phyloP scores from a whole-genome alignment of 108 stramenopile species.

The Chaetoceros muelleri region DNA sequence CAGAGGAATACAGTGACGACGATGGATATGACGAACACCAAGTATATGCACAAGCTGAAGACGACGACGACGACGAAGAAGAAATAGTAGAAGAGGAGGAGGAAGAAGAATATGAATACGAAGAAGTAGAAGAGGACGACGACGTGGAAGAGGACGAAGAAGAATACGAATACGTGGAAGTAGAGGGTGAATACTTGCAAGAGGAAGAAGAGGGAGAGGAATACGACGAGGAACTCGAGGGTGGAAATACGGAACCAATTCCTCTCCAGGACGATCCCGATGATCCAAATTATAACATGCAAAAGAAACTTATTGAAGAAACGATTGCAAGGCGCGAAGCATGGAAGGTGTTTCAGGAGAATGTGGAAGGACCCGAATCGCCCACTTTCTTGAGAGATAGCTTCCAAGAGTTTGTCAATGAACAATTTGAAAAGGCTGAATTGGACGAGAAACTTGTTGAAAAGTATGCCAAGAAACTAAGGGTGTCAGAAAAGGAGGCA shows the following conservation, averaged over 20 bases:
- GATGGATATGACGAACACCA: not conserved
- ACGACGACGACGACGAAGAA: not conserved
- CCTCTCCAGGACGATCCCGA: constrained; percentile 25
- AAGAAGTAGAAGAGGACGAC: constrained; percentile 3
- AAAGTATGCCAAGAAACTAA: constrained; percentile 9
- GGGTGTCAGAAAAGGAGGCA: constrained; percentile 20
- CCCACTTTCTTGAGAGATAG: not conserved
- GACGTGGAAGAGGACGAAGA: constrained; percentile 4
- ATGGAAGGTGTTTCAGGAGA: not conserved
- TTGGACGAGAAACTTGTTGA: not conserved
- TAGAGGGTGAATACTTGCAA: no score
- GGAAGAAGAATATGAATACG: constrained; percentile 8
- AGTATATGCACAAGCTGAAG: not conserved
- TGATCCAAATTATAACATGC: constrained; percentile 27
- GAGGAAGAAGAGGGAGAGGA: constrained; percentile 8
- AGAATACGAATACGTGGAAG: constrained; percentile 10
- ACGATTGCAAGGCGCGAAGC: constrained; percentile 6
- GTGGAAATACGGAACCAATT: not conserved
- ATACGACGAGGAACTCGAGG: not conserved
- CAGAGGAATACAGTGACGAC: not conserved
- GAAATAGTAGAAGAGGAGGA: not conserved
- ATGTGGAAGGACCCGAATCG: not conserved
- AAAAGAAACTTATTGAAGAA: constrained; percentile 23
- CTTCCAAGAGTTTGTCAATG: not conserved
- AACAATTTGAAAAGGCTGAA: not conserved